phyloP scores from a whole-genome alignment of 306 rosid species.

The Casuarina glauca region DNA sequence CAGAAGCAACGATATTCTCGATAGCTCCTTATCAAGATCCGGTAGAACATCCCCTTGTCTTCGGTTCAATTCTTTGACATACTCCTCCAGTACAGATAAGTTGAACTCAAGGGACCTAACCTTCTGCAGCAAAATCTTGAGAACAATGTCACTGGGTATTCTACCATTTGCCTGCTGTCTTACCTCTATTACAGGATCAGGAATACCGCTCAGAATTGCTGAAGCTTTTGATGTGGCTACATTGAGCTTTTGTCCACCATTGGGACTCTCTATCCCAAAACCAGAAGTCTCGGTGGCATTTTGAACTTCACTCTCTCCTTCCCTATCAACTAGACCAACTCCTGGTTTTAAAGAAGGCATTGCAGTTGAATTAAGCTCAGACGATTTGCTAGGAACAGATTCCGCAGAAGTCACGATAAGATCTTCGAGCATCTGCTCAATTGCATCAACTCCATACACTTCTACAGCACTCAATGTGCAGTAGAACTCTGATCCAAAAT shows the following conservation, averaged over 20 bases:
- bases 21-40: slow-evolving; percentile 60
- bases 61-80: slow-evolving; percentile 62
- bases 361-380: slow-evolving; percentile 54
- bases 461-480: slow-evolving; percentile 84
- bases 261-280: slow-evolving; percentile 30
- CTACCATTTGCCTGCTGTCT: slow-evolving; percentile 78
- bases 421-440: slow-evolving; percentile 92
- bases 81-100: slow-evolving; percentile 67
- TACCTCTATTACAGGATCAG: slow-evolving; percentile 63
- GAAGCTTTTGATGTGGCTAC: slow-evolving; percentile 40
- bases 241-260: slow-evolving; percentile 37
- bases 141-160: slow-evolving; percentile 77
- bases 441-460: slow-evolving; percentile 82
- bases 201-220: slow-evolving; percentile 34
- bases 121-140: slow-evolving; percentile 94
- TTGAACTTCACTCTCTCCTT: slow-evolving; percentile 36
- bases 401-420: slow-evolving; percentile 64
- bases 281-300: slow-evolving; percentile 35
- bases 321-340: slow-evolving; percentile 44
- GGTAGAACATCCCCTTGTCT: slow-evolving; percentile 53
- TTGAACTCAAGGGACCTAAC: slow-evolving; percentile 71
- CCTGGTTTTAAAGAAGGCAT: slow-evolving; percentile 50
- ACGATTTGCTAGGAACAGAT: slow-evolving; percentile 39
- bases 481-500: slow-evolving; percentile 89
- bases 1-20: slow-evolving; percentile 51